Evolutionary conservation across 306 rosid genomes (phyloP), one percentile per base, ranked within the genome.

Genomic region (Vachellia collinsii): DNA sequence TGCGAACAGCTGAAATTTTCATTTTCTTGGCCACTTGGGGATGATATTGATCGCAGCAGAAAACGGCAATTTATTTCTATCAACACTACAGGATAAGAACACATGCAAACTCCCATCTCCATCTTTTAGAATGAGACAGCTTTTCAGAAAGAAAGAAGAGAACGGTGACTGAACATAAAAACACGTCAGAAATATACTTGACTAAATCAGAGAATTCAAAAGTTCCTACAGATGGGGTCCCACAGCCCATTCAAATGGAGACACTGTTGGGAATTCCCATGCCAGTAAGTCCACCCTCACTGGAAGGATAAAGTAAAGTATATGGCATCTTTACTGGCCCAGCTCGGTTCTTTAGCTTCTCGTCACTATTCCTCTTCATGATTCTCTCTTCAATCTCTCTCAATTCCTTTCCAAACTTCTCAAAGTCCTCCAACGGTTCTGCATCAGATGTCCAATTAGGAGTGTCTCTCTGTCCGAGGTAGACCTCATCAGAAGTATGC

Each of bases 201-300:
- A 70, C 75, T 43, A n/a, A 70, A 29, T 3, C 47, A 16, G 11
- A 37, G 10, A 16, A 42, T 34, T 29, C 65, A 16, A 11, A 62
- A 46, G 20, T 54, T 65, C 44, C 17, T n/a, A 14, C 22, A 38
- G 66, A 46, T n/a, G 42, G 38, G 41, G 39, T 56, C 4, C 29
- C 69, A 14, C 65, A 17, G 22, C 29, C 67, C 10, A 41, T 80
- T 86, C 78, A 92, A 43, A 94, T 92, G n/a, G 97, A 64, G 17
- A 89, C 85, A 69, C 98, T 94, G 68, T 94, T 94, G 20, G 95
- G 97, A 72, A 94, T 94, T 66, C 98, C 98, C 88, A 4, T 89
- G 44, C 95, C 97, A 43, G 91, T 86, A 3, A 92, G 54, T 54
- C 97, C 98, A 23, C 80, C 81, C 74, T 79, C 80, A 54, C 97